phyloP scores from a whole-genome alignment of 805 yeast genomes.

The Saccharomycopsis synnaedendra region DNA sequence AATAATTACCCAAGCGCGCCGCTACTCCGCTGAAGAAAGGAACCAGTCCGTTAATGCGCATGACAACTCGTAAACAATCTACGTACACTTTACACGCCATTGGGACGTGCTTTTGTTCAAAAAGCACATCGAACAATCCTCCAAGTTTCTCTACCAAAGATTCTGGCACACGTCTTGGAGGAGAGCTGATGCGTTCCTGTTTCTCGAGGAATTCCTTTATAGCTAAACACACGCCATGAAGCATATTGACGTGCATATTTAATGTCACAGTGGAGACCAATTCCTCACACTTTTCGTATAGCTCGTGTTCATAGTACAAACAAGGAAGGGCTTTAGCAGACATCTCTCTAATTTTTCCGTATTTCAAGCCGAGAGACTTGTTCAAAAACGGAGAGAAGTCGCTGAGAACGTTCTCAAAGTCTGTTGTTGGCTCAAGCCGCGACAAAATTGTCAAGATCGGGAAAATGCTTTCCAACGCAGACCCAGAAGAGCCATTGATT shows the following conservation, averaged over 20 bases:
- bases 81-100: constrained; percentile 26
- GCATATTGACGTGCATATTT: constrained; percentile 26
- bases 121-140: constrained; percentile 14
- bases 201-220: constrained; percentile 25
- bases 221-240: constrained; percentile 54
- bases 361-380: constrained; percentile 35
- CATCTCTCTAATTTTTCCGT: constrained; percentile 85
- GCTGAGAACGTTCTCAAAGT: constrained; percentile 34
- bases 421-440: constrained; percentile 53
- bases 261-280: constrained; percentile 18
- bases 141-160: constrained; percentile 8
- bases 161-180: constrained; percentile 7
- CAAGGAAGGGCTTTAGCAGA: constrained; percentile 63
- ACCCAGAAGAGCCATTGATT: constrained; percentile 9
- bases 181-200: constrained; percentile 1
- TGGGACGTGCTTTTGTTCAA: constrained; percentile 21
- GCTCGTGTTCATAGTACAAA: constrained; percentile 25
- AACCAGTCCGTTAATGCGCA: constrained; percentile 9
- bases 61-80: constrained; percentile 18
- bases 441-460: constrained; percentile 66
- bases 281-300: constrained; percentile 21
- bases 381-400: constrained; percentile 40
- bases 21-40: background rate
- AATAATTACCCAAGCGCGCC: background rate
- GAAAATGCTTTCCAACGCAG: constrained; percentile 49